Evolutionary conservation across 2,329 filamentous ascomycete species (phyloP), one percentile per base, ranked within the genome.

Genomic region (Exophiala calicioides): DNA sequence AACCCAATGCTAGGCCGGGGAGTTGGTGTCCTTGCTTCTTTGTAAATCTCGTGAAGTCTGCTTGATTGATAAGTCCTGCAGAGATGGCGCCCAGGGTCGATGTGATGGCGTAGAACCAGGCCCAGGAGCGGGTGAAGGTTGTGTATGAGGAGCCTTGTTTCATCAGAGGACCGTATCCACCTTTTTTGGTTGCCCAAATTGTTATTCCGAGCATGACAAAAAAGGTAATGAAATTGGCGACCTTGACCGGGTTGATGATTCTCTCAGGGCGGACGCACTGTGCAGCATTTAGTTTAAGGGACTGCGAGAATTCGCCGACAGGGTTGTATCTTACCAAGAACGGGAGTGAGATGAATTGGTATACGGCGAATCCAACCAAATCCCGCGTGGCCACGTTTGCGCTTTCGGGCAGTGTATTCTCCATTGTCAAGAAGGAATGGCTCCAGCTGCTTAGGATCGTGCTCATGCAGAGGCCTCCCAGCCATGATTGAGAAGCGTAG

Each of bases 1-100:
- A 33, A 65, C 30, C 59, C 27, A 26, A 36, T 73, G 70, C 2
- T n/a, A n/a, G n/a, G n/a, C 68, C 69, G 9, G 68, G 65, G 7
- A 75, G 64, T 37, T 69, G 67, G 36, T 68, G 63, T 3, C 68
- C 62, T 5, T 68, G 70, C 7, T 58, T 58, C 3, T 60, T 55
- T 5, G 69, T 66, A 49, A 73, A 75, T 10, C 65, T 53, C 0
- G 63, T 58, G 35, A 59, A 67, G 20, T 67, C 65, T 21, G 58
- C 60, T 33, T 66, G 62, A 32, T 62, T 64, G 18, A 64, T 35
- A 5, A 65, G 62, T 0, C 63, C 62, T 2, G 62, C 58, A 3
- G 63, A 58, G 9, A 65, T 61, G 9, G 54, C 53, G 0, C 64
- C 64, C 6, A 67, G 64, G 6, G 60, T 62, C 5, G 57, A 58